These are phyloP conservation scores for Pythium pyrilobum DNA, from an alignment of 352 stramenopile genomes.

Conservation along the genomic window DNA sequence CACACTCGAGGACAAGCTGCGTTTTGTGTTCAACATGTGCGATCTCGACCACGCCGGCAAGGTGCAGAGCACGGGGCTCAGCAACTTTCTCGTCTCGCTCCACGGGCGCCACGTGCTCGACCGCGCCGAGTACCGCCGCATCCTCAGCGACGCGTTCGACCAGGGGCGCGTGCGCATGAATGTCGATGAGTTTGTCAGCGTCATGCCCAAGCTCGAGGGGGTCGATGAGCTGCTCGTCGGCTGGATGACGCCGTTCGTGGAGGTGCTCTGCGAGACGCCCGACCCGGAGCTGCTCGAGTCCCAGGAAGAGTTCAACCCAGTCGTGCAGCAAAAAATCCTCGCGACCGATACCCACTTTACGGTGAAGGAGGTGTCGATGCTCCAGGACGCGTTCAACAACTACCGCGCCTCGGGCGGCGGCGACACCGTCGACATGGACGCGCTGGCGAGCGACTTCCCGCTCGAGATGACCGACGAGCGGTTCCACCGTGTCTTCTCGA, in stretches of 20 bases:
- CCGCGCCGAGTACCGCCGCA: slow-evolving; percentile 57
- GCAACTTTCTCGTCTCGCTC: slow-evolving; percentile 82
- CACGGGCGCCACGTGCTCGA: slow-evolving; percentile 75
- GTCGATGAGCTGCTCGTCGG: slow-evolving; percentile 55
- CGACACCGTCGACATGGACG: slow-evolving; percentile 70
- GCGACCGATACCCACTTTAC: slow-evolving; percentile 79
- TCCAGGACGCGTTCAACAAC: slow-evolving; percentile 84
- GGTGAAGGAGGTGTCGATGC: slow-evolving; percentile 68
- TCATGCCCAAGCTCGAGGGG: slow-evolving; percentile 42
- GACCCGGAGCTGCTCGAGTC: slow-evolving; percentile 75
- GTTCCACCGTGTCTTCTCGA: slow-evolving; percentile 71
- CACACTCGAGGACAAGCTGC: slow-evolving; percentile 67
- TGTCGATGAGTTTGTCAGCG: slow-evolving; percentile 62
- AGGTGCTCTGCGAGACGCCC: slow-evolving; percentile 82
- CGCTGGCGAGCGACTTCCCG: slow-evolving; percentile 71
- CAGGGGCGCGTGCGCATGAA: slow-evolving; percentile 73
- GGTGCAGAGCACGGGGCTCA: slow-evolving; percentile 79
- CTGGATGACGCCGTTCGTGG: slow-evolving; percentile 82
- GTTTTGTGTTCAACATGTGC: slow-evolving; percentile 87
- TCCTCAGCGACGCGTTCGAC: slow-evolving; percentile 79
- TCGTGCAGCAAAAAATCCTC: slow-evolving; percentile 85
- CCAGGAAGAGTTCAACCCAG: slow-evolving; percentile 86
- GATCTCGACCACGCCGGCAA: slow-evolving; percentile 83
- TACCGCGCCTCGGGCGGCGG: slow-evolving; percentile 66
- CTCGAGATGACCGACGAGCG: slow-evolving; percentile 82